phyloP scores from a whole-genome alignment of 75 land plant species.

The Pseudotsuga menziesii region DNA sequence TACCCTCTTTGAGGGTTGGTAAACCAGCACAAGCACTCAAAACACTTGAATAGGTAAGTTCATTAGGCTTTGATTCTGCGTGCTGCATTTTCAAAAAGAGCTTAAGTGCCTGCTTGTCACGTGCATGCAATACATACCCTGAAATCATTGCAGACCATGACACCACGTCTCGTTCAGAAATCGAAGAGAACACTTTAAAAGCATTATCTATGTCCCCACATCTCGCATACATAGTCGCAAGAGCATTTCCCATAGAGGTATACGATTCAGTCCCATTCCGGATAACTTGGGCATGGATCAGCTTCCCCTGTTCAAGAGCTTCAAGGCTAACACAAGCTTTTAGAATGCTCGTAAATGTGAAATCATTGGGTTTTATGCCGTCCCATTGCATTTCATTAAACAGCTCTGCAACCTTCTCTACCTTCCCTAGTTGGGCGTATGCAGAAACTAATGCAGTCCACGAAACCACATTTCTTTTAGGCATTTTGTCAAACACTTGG shows the following conservation, averaged over 20 bases:
- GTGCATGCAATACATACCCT: conserved; percentile 21
- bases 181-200: conserved; percentile 18
- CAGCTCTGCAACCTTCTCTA: conserved; percentile 25
- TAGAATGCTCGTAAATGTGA: conserved; percentile 39
- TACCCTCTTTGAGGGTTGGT: conserved; percentile 19
- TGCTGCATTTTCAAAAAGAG: conserved; percentile 31
- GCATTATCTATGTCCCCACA: conserved; percentile 49
- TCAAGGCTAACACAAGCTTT: conserved; percentile 39
- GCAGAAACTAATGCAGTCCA: conserved; percentile 51
- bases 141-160: conserved; percentile 49
- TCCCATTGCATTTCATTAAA: conserved; percentile 28
- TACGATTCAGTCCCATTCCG: conserved; percentile 32
- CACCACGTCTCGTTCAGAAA: conserved; percentile 29
- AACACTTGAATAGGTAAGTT: conserved; percentile 36
- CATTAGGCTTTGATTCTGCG: conserved; percentile 23
- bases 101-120: conserved; percentile 12
- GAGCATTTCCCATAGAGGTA: conserved; percentile 34
- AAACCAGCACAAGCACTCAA: conserved; percentile 36
- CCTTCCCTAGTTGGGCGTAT: conserved; percentile 34
- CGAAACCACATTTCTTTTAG: conserved; percentile 35
- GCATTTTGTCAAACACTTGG: conserved; percentile 41
- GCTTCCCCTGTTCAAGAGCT: conserved; percentile 33
- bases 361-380: conserved; percentile 24
- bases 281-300: conserved; percentile 30
- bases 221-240: conserved; percentile 60